Evolutionary conservation across 148 eudicot species (phyloP).

Genomic region (Pharnaceum exiguum): DNA sequence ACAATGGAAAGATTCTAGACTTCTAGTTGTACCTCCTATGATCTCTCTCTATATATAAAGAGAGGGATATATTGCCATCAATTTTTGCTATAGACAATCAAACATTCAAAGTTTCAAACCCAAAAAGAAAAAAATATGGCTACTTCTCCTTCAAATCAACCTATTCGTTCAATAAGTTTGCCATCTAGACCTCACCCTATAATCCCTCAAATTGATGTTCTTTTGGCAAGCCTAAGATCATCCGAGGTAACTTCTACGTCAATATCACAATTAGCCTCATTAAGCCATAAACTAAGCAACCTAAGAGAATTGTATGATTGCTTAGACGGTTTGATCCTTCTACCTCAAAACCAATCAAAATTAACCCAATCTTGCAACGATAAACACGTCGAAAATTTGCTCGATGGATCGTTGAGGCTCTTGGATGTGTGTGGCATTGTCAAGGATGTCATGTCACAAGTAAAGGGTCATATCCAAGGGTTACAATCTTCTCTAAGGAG

Average conservation of each 20-base stretch:
- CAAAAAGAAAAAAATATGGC: constrained; percentile 11
- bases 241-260: constrained; percentile 15
- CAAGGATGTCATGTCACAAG: constrained; percentile 32
- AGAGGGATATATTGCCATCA: too few species aligned
- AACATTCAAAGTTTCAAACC: background rate
- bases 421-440: constrained; percentile 35
- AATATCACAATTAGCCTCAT: background rate
- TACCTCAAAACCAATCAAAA: constrained; percentile 31
- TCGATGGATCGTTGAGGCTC: constrained; percentile 32
- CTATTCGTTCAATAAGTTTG: constrained; percentile 29
- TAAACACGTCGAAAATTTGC: constrained; percentile 15
- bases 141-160: constrained; percentile 25
- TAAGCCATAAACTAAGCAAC: constrained; percentile 20
- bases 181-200: constrained; percentile 29
- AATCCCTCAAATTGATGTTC: constrained; percentile 21
- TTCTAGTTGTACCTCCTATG: background rate
- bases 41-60: constrained; percentile 9
- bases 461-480: constrained; percentile 25
- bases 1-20: constrained; percentile 13
- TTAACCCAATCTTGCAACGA: constrained; percentile 18
- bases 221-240: constrained; percentile 11
- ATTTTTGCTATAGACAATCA: background rate
- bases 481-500: constrained; percentile 31
- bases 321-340: constrained; percentile 27
- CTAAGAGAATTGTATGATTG: constrained; percentile 23